Base-by-base conservation (phyloP, 1,284 basidiomycete species). In the Sanguinoderma infundibulare region DNA sequence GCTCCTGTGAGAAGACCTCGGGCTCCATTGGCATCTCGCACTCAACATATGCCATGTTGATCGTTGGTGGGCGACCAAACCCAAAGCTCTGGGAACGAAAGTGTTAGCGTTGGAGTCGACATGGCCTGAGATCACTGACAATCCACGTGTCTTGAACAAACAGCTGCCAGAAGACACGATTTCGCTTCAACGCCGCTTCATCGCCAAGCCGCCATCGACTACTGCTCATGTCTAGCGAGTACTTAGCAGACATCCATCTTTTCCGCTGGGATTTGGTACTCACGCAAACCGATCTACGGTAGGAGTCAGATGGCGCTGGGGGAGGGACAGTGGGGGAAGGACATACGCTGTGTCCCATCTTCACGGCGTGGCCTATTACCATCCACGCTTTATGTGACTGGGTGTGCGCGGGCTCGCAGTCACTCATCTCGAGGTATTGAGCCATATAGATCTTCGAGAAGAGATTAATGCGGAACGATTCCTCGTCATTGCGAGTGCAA, bases 251-350 rank as follows among this genome's bases (percentile, higher is more conserved):
- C 46, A 28, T 20, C 2, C 2, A 2, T 10, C 0, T 4, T 3
- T 6, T 10, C 20, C 6, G 3, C 8, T 5, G 5, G 7, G 12
- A 17, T 35, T 3, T 22, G 30, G 57, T 42, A 78, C 84, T 58
- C 72, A 90, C 89, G 87, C 46, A 91, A 76, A 34, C 88, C 89
- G 68, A 89, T 84, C 89, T 91, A 68, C 12, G 42, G 24, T 17
- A 30, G 10, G n/a, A n/a, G n/a, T n/a, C n/a, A n/a, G n/a, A n/a
- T n/a, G n/a, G n/a, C n/a, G n/a, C n/a, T n/a, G n/a, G n/a, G n/a
- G n/a, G n/a, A n/a, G n/a, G n/a, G n/a, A n/a, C n/a, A n/a, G 64
- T 17, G 56, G 35, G 34, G 28, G 30, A 8, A 24, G 26, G 20
- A 76, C 79, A 69, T 66, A 90, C 88, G 72, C 83, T 82, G 55